A percentile compares a stretch with the other conserved stretches of the same genome.
Conservation (phyloP, 2,329 filamentous ascomycete genomes). For the Neopestalotiopsis rosae region DNA sequence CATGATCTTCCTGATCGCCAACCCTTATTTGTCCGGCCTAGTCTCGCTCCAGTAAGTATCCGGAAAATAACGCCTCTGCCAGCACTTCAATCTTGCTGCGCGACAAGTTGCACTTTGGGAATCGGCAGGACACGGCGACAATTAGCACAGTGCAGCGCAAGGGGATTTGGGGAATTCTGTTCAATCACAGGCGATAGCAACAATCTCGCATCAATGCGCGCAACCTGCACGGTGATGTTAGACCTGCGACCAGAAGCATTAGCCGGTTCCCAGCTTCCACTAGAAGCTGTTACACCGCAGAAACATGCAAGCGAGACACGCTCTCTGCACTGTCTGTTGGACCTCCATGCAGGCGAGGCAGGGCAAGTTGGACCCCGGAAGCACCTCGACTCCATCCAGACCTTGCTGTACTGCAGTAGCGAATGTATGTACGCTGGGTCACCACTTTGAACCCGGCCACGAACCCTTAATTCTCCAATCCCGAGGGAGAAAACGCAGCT, state of each 20-base stretch:
- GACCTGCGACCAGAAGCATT: background rate
- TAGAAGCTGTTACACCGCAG: conserved; percentile 16
- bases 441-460: background rate
- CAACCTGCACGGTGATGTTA: conserved; percentile 16
- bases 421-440: background rate
- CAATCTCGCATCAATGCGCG: background rate
- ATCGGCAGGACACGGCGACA: background rate
- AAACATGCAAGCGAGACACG: conserved; percentile 1
- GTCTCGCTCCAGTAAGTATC: conserved; percentile 7
- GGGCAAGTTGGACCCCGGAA: background rate
- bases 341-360: conserved; percentile 9
- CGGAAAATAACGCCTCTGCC: background rate
- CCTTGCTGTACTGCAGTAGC: background rate
- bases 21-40: background rate
- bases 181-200: conserved; percentile 1
- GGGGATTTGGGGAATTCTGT: background rate
- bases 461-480: background rate
- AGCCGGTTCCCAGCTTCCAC: background rate
- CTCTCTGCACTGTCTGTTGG: background rate
- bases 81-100: background rate
- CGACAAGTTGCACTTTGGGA: background rate
- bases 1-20: conserved; percentile 6
- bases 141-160: background rate
- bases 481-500: too few relatives aligned
- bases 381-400: conserved; percentile 1